Evolutionary conservation across 2,329 filamentous ascomycete species (phyloP).

Genomic region (Sordariomycetes sp.): DNA sequence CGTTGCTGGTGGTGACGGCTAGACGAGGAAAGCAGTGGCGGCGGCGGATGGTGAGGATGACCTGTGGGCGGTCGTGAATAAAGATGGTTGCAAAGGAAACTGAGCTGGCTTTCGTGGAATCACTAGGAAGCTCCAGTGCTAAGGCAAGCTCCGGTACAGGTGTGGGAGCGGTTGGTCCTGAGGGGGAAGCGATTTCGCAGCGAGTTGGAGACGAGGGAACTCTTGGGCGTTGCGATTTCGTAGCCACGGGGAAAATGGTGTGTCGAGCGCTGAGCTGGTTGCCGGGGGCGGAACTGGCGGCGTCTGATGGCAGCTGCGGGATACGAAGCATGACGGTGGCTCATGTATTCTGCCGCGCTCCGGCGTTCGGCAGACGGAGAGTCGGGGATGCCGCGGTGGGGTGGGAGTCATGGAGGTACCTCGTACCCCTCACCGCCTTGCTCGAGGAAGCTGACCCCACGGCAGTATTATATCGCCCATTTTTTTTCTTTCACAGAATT

Average conservation of each 20-base stretch:
- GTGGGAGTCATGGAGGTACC: background rate
- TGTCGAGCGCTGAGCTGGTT: background rate
- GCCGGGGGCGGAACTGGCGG: background rate
- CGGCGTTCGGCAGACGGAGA: background rate
- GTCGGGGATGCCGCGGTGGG: background rate
- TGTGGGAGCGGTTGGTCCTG: background rate
- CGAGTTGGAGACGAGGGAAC: constrained; percentile 1
- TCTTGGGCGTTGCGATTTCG: constrained; percentile 3
- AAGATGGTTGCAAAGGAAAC: background rate
- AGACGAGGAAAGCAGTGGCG: background rate
- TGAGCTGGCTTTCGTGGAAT: background rate
- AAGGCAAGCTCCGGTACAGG: background rate
- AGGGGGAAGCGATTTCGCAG: background rate
- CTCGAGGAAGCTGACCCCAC: background rate
- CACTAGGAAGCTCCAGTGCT: background rate
- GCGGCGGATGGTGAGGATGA: background rate
- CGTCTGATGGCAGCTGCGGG: background rate
- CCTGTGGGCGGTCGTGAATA: background rate
- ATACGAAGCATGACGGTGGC: background rate
- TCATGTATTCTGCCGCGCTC: background rate
- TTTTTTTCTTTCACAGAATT: background rate
- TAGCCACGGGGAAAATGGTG: constrained; percentile 2
- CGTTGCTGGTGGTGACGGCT: background rate
- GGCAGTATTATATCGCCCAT: background rate
- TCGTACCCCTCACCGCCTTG: background rate